Evolutionary conservation across 2,329 filamentous ascomycete species (phyloP).

Genomic region (Ophiostoma australiae): DNA sequence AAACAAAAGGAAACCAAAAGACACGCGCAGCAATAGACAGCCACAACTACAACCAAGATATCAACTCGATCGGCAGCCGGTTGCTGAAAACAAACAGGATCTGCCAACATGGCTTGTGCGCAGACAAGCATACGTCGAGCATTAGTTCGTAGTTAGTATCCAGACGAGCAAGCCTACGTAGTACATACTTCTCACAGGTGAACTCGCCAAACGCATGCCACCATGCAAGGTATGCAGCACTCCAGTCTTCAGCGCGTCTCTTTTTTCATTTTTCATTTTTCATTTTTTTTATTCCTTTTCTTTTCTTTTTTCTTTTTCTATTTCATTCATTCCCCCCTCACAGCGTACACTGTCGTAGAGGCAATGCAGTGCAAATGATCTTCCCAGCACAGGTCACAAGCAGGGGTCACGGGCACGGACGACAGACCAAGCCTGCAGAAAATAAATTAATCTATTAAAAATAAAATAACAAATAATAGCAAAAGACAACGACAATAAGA

Average conservation of each 20-base stretch:
- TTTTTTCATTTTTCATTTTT: too few relatives aligned
- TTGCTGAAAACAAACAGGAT: background rate
- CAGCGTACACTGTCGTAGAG: background rate
- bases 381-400: background rate
- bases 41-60: background rate
- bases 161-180: too few relatives aligned
- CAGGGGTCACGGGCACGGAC: constrained; percentile 4
- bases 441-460: background rate
- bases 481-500: background rate
- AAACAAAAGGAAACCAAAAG: too few relatives aligned
- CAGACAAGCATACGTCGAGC: background rate
- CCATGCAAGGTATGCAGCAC: too few relatives aligned
- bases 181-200: too few relatives aligned
- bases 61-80: background rate
- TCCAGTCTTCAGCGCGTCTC: too few relatives aligned
- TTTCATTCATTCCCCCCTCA: background rate
- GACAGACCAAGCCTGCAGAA: background rate
- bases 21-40: too few relatives aligned
- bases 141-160: background rate
- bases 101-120: background rate
- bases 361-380: background rate
- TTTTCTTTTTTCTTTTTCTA: too few relatives aligned
- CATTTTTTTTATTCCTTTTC: background rate
- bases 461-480: too few relatives aligned
- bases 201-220: too few relatives aligned